phyloP scores from a whole-genome alignment of 176 grass and related monocot genomes.

The Olyra latifolia region DNA sequence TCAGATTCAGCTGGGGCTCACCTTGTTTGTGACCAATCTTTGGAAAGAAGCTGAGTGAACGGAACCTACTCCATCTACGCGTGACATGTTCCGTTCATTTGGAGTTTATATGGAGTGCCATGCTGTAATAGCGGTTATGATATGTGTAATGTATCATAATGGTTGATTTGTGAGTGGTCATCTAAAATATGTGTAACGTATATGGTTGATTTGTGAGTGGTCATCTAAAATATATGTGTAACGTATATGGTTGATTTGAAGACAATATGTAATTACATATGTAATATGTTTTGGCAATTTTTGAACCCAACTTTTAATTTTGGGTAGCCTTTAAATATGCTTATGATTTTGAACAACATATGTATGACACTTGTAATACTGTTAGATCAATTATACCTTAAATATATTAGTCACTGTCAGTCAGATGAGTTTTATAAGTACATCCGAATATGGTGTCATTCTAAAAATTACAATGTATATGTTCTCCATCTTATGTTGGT shows the following conservation, averaged over 20 bases:
- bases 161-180: too few species aligned
- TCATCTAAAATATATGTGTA: too few species aligned
- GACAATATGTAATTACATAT: background rate
- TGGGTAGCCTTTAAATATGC: background rate
- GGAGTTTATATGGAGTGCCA: background rate
- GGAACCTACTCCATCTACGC: background rate
- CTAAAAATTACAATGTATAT: background rate
- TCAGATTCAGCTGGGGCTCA: background rate
- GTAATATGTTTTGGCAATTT: background rate
- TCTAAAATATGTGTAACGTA: too few species aligned
- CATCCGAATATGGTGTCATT: background rate
- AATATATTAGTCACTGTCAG: background rate
- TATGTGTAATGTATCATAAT: background rate
- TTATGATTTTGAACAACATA: background rate
- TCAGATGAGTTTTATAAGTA: background rate
- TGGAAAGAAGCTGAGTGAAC: background rate
- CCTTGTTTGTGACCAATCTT: background rate
- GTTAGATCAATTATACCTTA: background rate
- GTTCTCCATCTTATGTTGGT: background rate
- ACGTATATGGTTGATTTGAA: too few species aligned
- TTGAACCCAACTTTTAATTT: background rate
- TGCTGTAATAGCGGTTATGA: background rate
- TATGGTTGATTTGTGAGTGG: too few species aligned
- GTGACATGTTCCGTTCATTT: background rate
- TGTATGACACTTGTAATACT: background rate